Evolutionary conservation across 805 yeast genomes (phyloP).

Genomic region (Yarrowia sp.): DNA sequence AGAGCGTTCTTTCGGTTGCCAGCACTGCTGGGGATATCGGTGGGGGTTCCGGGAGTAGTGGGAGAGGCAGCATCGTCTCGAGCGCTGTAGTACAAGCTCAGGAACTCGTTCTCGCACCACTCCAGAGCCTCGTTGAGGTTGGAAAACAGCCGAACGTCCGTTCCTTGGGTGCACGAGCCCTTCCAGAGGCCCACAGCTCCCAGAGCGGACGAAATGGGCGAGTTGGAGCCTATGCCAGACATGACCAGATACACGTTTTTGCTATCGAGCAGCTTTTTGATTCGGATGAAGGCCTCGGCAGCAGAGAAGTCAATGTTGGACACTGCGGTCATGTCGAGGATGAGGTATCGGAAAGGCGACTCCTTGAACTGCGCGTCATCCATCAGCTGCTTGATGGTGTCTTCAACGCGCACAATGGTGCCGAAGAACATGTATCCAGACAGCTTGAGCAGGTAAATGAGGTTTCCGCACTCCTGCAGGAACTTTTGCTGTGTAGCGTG

Average conservation of each 20-base stretch:
- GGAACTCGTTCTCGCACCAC: constrained; percentile 93
- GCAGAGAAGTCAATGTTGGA: constrained; percentile 85
- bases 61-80: constrained; percentile 32
- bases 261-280: constrained; percentile 71
- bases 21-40: background rate
- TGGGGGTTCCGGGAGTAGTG: background rate
- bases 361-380: constrained; percentile 50
- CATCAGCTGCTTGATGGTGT: constrained; percentile 61
- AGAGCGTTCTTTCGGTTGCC: background rate
- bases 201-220: constrained; percentile 65
- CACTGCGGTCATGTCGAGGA: constrained; percentile 82
- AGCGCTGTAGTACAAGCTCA: constrained; percentile 56
- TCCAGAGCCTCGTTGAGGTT: constrained; percentile 86
- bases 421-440: constrained; percentile 93
- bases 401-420: constrained; percentile 88
- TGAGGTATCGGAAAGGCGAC: constrained; percentile 71
- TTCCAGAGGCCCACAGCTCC: constrained; percentile 81
- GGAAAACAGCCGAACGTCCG: constrained; percentile 59
- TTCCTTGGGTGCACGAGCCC: constrained; percentile 40
- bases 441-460: constrained; percentile 80
- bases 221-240: constrained; percentile 70
- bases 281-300: constrained; percentile 89
- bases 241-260: constrained; percentile 69
- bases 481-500: constrained; percentile 88
- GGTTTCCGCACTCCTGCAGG: constrained; percentile 80